Conservation (phyloP, 2,329 filamentous ascomycete species). For the Chaetoscypha palmicola region DNA sequence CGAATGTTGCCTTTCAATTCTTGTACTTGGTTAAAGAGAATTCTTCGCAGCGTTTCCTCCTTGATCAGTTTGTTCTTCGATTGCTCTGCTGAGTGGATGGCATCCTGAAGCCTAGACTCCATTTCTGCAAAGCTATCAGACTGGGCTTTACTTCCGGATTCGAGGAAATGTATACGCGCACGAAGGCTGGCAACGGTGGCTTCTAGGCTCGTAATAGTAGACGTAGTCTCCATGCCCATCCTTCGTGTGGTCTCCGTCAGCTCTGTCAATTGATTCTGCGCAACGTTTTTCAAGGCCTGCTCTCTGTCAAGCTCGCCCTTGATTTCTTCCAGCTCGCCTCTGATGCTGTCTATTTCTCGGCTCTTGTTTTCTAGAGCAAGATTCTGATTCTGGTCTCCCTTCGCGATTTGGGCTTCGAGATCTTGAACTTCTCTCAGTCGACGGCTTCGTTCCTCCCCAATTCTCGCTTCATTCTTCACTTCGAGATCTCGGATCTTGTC, state of each 20-base stretch:
- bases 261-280: conserved; percentile 43
- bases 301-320: conserved; percentile 53
- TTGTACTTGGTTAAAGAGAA: conserved; percentile 95
- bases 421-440: conserved; percentile 58
- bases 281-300: conserved; percentile 38
- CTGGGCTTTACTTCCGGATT: conserved; percentile 83
- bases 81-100: conserved; percentile 59
- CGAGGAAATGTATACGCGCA: conserved; percentile 80
- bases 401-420: conserved; percentile 45
- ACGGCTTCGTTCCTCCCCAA: conserved; percentile 56
- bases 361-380: conserved; percentile 38
- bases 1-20: conserved; percentile 97
- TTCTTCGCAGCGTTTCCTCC: conserved; percentile 83
- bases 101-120: conserved; percentile 73
- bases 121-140: conserved; percentile 78
- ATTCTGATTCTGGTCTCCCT: conserved; percentile 36
- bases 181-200: conserved; percentile 67
- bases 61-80: conserved; percentile 77
- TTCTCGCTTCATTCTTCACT: conserved; percentile 36
- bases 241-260: conserved; percentile 31
- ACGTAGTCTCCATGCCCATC: conserved; percentile 51
- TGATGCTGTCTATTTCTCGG: conserved; percentile 44
- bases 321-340: conserved; percentile 40
- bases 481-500: conserved; percentile 29
- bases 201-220: conserved; percentile 61